A percentile compares a stretch with the other conserved stretches of the same genome.
Evolutionary conservation across 192 early-diverging fungal species (phyloP).

Genomic region (Backusella sp.): DNA sequence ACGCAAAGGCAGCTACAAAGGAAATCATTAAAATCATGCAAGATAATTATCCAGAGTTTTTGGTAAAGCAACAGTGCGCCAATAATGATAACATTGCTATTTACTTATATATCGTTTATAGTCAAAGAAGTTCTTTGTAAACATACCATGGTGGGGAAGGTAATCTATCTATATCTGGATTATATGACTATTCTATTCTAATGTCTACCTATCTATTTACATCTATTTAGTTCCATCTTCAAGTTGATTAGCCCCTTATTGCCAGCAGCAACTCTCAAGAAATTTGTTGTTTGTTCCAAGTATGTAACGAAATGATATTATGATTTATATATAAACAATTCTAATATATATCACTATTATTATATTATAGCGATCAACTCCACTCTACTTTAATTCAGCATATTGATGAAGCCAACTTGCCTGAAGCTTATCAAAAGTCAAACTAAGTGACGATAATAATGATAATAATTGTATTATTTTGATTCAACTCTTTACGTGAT

Average conservation of each 20-base stretch:
- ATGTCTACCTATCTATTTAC: background rate
- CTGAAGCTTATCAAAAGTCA: conserved; percentile 22
- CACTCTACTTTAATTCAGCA: conserved; percentile 5
- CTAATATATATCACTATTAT: background rate
- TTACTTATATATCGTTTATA: background rate
- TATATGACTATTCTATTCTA: no score
- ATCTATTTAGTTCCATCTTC: conserved; percentile 42
- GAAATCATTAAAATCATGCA: conserved; percentile 52
- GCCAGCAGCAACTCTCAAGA: conserved; percentile 56
- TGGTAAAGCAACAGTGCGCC: conserved; percentile 30
- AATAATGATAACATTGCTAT: background rate
- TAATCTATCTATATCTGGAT: background rate
- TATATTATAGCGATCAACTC: background rate
- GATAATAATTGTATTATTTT: background rate
- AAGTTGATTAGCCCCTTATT: conserved; percentile 55
- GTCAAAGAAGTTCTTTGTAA: conserved; percentile 56
- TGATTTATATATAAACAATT: background rate
- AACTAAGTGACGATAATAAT: background rate
- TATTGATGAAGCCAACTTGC: conserved; percentile 27
- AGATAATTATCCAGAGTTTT: conserved; percentile 65
- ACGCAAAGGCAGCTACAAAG: conserved; percentile 51
- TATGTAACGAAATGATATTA: background rate
- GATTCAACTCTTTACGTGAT: background rate
- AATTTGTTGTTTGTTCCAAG: conserved; percentile 60
- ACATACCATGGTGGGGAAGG: conserved; percentile 61